Conservation (phyloP, 2,329 filamentous ascomycete species). For the Sphaerulina populicola region DNA sequence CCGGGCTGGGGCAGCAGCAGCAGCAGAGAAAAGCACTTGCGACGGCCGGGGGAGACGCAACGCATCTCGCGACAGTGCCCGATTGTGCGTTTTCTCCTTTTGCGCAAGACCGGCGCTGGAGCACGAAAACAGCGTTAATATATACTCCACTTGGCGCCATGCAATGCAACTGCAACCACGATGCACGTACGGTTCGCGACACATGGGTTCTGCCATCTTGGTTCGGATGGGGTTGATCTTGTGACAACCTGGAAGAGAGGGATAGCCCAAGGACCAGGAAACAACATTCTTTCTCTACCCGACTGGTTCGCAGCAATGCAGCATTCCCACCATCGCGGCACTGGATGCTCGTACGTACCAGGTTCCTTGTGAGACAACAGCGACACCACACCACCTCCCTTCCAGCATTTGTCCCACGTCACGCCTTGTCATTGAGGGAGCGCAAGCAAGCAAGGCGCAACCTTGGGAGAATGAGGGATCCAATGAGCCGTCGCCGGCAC, state of each 20-base stretch:
- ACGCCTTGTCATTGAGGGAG: constrained; percentile 18
- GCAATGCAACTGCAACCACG: constrained; percentile 12
- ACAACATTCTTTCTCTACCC: constrained; percentile 4
- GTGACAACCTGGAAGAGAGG: not conserved
- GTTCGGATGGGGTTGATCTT: constrained; percentile 17
- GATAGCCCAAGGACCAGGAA: constrained; percentile 19
- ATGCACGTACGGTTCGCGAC: constrained; percentile 14
- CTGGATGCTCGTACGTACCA: constrained; percentile 7
- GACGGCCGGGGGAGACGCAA: constrained; percentile 6
- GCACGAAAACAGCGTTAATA: constrained; percentile 20
- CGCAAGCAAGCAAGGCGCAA: constrained; percentile 16
- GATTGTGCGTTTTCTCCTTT: constrained; percentile 18
- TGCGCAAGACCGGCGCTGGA: constrained; percentile 10
- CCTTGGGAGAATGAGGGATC: not conserved
- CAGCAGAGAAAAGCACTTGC: constrained; percentile 4
- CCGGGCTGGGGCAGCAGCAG: not conserved
- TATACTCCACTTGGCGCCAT: constrained; percentile 13
- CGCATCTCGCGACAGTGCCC: constrained; percentile 8
- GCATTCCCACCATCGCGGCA: constrained; percentile 16
- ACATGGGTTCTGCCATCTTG: constrained; percentile 18
- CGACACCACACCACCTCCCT: constrained; percentile 6
- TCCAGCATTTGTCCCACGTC: constrained; percentile 13
- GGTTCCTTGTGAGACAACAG: constrained; percentile 2
- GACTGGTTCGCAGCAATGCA: constrained; percentile 17
- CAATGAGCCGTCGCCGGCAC: not conserved